Evolutionary conservation across 2,329 filamentous ascomycete genomes (phyloP).

Genomic region (Microcyclosporella mali): DNA sequence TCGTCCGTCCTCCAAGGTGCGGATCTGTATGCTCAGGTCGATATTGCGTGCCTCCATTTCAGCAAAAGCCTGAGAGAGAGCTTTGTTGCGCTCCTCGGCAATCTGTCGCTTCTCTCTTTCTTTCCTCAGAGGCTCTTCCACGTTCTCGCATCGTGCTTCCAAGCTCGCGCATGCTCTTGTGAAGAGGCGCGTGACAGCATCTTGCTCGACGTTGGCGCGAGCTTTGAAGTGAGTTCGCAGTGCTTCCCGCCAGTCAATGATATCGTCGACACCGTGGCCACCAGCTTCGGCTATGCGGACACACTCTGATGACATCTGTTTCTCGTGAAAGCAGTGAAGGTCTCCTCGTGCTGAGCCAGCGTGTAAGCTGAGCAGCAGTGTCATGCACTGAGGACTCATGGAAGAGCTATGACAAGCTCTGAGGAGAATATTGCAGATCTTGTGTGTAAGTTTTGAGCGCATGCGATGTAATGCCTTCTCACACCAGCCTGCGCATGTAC

Average conservation of each 20-base stretch:
- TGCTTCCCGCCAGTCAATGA: constrained; percentile 44
- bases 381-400: constrained; percentile 12
- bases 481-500: constrained; percentile 11
- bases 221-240: constrained; percentile 41
- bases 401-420: constrained; percentile 14
- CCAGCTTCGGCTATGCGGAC: constrained; percentile 5
- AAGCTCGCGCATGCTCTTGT: constrained; percentile 51
- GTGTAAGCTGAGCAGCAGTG: constrained; percentile 15
- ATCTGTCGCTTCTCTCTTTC: constrained; percentile 36
- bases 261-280: not conserved
- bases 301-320: constrained; percentile 8
- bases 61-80: constrained; percentile 31
- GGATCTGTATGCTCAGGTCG: constrained; percentile 32
- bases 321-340: constrained; percentile 12
- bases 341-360: constrained; percentile 15
- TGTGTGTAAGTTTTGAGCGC: constrained; percentile 15
- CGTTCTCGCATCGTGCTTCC: constrained; percentile 49
- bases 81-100: constrained; percentile 33
- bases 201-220: constrained; percentile 39
- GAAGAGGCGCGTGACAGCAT: constrained; percentile 45
- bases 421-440: constrained; percentile 16
- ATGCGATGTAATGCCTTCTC: constrained; percentile 12
- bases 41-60: constrained; percentile 35
- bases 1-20: constrained; percentile 38
- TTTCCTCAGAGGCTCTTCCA: constrained; percentile 49